Base-by-base conservation (phyloP, 2,329 filamentous ascomycete genomes). In the Trichophyton benhamiae region DNA sequence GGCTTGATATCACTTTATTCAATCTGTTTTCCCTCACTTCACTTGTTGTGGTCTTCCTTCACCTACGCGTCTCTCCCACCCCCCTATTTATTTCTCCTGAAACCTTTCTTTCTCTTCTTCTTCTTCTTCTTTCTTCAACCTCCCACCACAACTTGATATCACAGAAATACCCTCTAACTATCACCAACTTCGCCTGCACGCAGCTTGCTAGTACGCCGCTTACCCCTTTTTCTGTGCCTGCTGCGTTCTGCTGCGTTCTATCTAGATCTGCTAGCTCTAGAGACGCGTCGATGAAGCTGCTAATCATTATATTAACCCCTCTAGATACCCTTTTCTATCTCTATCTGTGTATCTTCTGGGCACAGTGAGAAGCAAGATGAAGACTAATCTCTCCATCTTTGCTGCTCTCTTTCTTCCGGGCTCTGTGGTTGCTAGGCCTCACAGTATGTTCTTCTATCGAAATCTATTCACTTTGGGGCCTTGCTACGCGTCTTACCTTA, bases 401-500 rank as follows among this genome's bases (percentile, higher is more conserved):
- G 70, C 72, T 58, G 67, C 75, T 41, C 61, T 75, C 58, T 68
- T 74, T 57, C 67, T 81, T 63, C 67, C 78, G 49, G 70, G 71
- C 62, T 69, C 78, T 60, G 74, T 72, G 44, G 70, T 70, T 63
- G 77, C 77, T 49, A 77, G 78, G 65, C 79, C 75, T 22, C 70
- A 70, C 60, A 58, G 71, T 73, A 70, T 58, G 68, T 64, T 53
- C 63, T 42, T 15, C 6, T 20, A 13, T n/a, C 7, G 33, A 48
- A 3, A 3, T 17, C 11, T 20, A 7, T 20, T 48, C 5, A 8
- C 11, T 48, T 7, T 22, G n/a, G 17, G 20, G 8, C 44, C 1
- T 48, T 20, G 11, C 17, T 48, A 25, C n/a, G n/a, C 20, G 44
- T 20, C 17, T 20, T 15, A 9, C 27, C 15, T n/a, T 53, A 6